Base-by-base conservation (phyloP, 2,329 filamentous ascomycete genomes). In the Penicillium psychrosexuale region DNA sequence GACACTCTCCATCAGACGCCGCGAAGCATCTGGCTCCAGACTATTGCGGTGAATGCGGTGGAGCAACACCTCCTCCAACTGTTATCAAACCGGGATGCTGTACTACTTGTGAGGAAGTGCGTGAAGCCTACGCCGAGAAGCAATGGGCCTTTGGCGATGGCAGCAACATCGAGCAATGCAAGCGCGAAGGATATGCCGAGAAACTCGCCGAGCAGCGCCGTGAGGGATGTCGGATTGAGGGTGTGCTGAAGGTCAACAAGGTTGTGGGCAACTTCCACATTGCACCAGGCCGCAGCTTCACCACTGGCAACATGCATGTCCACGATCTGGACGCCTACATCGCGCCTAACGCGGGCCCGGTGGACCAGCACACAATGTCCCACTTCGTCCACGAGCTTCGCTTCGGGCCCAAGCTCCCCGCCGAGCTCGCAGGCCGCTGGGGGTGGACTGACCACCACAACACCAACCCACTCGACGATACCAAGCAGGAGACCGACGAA, bases 261-360 rank as follows among this genome's bases (percentile, higher is more conserved):
- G 94, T 99, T 27, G 84, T 99, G 51, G 94, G 94, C 53, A 99
- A 99, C 79, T 99, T 99, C 82, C 94, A 99, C 75, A 88, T 99
- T 66, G 94, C 95, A 1, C 94, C 94, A 1, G 94, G 94, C 66
- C 90, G 93, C 75, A 93, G 88, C 73, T 97, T 97, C 82, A 96
- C 89, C 74, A 96, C 90, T 69, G 91, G 91, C 63, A 96, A 96
- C 78, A 88, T 97, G 84, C 94, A 99, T 77, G 90, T 97, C 19
- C 94, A 99, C 78, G 95, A 99, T 70, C 80, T 99, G 60, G 91
- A 96, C 75, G 96, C 94, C 79, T 99, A 96, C 81, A 89, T 91
- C 79, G 87, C 93, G 61, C 83, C 82, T 22, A 65, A 64, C 19
- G 56, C 69, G 4, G 82, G 86, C 31, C 81, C 87, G 53, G 81